Conservation (phyloP, 768 basidiomycete genomes). For the Gloeophyllum trabeum region DNA sequence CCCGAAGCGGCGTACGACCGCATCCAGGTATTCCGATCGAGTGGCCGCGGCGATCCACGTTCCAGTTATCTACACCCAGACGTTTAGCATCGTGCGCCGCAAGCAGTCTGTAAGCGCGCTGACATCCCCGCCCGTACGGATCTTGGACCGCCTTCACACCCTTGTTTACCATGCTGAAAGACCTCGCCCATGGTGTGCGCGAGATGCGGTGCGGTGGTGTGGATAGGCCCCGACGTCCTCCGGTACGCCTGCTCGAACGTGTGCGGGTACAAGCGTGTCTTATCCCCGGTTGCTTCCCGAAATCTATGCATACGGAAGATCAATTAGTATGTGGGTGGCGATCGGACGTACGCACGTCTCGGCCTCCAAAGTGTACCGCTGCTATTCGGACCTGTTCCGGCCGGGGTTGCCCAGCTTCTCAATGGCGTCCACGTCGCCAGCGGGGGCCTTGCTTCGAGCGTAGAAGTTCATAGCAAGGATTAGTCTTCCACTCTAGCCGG, state of each 20-base stretch:
- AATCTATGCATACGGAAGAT: too few species aligned
- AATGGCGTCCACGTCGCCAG: constrained; percentile 11
- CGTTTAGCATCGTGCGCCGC: not conserved
- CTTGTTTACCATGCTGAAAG: constrained; percentile 24
- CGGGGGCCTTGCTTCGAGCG: constrained; percentile 10
- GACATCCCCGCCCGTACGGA: constrained; percentile 7
- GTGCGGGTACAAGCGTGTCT: not conserved
- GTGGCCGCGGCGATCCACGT: constrained; percentile 1
- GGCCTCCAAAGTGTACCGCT: constrained; percentile 10
- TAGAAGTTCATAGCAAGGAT: not conserved
- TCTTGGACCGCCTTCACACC: constrained; percentile 3
- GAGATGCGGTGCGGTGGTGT: not conserved
- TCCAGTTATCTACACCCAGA: constrained; percentile 4
- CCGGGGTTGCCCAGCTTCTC: constrained; percentile 17
- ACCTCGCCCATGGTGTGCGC: constrained; percentile 34
- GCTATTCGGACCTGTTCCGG: constrained; percentile 14
- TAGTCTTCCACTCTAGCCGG: not conserved
- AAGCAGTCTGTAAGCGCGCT: too few species aligned
- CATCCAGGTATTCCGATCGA: constrained; percentile 8
- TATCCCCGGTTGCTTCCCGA: too few species aligned
- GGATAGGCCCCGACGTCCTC: not conserved
- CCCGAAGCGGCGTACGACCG: constrained; percentile 11
- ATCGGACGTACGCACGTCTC: constrained; percentile 7
- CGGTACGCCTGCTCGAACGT: not conserved
- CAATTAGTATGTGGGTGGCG: not conserved